Evolutionary conservation across 768 basidiomycete species (phyloP).

Genomic region (Leccinum imitatum): DNA sequence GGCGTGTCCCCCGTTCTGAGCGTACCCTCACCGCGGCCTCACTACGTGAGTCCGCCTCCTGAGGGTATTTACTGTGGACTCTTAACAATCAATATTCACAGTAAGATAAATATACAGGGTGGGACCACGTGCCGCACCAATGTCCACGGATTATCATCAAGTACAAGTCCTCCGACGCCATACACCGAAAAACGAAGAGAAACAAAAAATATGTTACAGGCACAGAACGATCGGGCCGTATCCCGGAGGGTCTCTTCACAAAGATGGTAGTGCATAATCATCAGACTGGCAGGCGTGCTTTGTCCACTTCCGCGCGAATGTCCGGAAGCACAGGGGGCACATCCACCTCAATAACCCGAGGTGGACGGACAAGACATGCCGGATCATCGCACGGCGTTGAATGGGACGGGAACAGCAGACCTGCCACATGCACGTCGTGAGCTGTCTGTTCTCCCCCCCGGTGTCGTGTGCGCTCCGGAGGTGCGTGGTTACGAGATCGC

Average conservation of each 20-base stretch:
- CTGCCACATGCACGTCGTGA: neutral
- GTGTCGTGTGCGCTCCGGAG: neutral
- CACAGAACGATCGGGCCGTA: neutral
- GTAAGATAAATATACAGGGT: neutral
- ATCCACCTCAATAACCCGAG: slow-evolving; percentile 5
- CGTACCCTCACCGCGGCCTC: too few species aligned
- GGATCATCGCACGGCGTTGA: neutral
- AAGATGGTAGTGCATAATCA: neutral
- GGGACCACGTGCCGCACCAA: neutral
- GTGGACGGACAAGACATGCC: slow-evolving; percentile 4
- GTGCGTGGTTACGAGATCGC: neutral
- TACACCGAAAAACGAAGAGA: neutral
- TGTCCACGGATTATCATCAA: neutral
- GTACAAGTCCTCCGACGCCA: neutral
- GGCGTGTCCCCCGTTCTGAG: too few species aligned
- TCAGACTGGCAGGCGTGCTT: neutral
- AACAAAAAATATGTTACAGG: neutral
- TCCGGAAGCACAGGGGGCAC: slow-evolving; percentile 3
- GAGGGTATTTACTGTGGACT: too few species aligned
- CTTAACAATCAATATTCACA: neutral
- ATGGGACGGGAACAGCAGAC: neutral
- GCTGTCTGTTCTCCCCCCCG: neutral
- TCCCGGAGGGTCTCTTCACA: neutral
- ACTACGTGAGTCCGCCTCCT: too few species aligned
- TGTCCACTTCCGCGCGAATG: slow-evolving; percentile 2